Conservation (phyloP, 108 stramenopile species). For the Cyclotella atomus region DNA sequence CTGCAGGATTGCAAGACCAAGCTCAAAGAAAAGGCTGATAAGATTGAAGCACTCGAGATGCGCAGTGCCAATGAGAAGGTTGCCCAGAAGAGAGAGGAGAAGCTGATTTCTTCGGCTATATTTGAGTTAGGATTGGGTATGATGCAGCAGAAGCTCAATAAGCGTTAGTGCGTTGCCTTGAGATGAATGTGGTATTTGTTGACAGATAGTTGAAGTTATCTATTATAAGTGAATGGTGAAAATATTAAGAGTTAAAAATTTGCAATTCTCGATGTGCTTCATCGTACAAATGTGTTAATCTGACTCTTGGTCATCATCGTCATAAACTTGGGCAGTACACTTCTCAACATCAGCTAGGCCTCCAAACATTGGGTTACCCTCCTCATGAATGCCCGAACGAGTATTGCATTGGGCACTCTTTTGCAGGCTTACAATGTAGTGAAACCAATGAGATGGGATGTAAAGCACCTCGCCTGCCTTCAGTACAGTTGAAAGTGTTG, state of each 20-base stretch:
- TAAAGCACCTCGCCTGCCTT: conserved; percentile 92
- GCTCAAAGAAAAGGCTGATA: conserved; percentile 89
- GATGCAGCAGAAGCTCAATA: conserved; percentile 72
- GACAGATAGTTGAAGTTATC: no score
- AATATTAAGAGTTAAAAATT: no score
- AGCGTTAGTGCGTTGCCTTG: background rate
- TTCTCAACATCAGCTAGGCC: conserved; percentile 48
- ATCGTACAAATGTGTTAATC: no score
- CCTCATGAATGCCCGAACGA: conserved; percentile 66
- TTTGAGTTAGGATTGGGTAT: conserved; percentile 92
- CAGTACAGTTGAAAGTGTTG: conserved; percentile 84
- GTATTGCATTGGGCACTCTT: conserved; percentile 94
- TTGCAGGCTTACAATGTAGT: conserved; percentile 89
- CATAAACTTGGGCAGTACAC: conserved; percentile 23
- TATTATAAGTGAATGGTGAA: no score
- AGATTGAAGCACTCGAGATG: conserved; percentile 49
- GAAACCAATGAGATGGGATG: conserved; percentile 93
- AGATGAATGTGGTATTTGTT: background rate
- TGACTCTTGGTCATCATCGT: background rate
- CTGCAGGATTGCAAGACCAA: conserved; percentile 91
- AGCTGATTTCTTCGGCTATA: conserved; percentile 87
- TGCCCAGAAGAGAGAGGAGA: conserved; percentile 90
- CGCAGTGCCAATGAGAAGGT: conserved; percentile 84
- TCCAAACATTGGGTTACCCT: conserved; percentile 69
- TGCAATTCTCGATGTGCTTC: no score